Percentiles rank a stretch among this genome's conserved stretches.
phyloP scores from a whole-genome alignment of 2,329 filamentous ascomycete genomes.

The Dactylonectria estremocensis region DNA sequence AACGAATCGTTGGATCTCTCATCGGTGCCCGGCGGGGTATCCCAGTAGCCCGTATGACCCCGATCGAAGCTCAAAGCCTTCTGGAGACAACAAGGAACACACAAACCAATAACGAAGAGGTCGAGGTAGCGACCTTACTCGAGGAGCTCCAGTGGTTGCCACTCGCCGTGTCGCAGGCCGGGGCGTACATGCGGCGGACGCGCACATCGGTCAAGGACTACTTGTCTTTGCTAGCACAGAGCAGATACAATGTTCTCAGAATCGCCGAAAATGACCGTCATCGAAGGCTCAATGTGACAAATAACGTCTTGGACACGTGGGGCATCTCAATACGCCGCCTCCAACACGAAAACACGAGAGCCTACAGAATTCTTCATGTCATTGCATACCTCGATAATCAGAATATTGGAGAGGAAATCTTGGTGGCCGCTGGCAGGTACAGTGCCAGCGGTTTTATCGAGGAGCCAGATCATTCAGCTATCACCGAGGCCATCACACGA shows the following conservation, averaged over 20 bases:
- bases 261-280: conserved; percentile 46
- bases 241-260: conserved; percentile 42
- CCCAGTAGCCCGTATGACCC: background rate
- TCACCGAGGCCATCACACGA: conserved; percentile 42
- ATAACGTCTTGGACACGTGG: conserved; percentile 55
- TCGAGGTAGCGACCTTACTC: conserved; percentile 32
- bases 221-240: conserved; percentile 41
- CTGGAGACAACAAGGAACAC: conserved; percentile 8
- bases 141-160: conserved; percentile 49
- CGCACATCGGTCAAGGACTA: conserved; percentile 44
- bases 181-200: conserved; percentile 50
- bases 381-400: conserved; percentile 54
- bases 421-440: conserved; percentile 36
- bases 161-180: conserved; percentile 53
- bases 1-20: background rate
- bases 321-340: conserved; percentile 52
- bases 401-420: conserved; percentile 48
- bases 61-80: background rate
- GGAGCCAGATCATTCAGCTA: background rate
- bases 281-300: conserved; percentile 46
- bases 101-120: background rate
- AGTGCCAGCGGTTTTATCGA: background rate
- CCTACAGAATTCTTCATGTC: conserved; percentile 49
- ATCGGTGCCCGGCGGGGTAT: background rate
- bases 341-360: conserved; percentile 44